phyloP scores from a whole-genome alignment of 2,329 filamentous ascomycete genomes.

The Aspergillus chevalieri region DNA sequence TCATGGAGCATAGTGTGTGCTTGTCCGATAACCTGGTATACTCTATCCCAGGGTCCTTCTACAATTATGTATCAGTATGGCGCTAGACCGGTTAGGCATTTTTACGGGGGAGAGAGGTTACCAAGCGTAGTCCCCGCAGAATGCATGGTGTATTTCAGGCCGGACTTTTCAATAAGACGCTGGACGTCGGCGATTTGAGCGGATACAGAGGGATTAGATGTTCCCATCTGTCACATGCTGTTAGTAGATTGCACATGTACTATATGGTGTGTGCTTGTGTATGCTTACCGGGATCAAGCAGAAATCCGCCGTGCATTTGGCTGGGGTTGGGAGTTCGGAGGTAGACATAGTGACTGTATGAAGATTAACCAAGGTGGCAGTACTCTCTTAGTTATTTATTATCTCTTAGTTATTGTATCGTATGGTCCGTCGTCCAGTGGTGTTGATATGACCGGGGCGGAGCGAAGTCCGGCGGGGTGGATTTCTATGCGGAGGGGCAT shows the following conservation, averaged over 20 bases:
- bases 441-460: too few species aligned
- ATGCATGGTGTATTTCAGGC: constrained; percentile 81
- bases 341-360: neutral
- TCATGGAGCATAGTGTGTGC: constrained; percentile 72
- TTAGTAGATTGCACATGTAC: neutral
- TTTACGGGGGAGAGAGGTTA: constrained; percentile 39
- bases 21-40: constrained; percentile 79
- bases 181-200: constrained; percentile 86
- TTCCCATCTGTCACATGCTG: constrained; percentile 60
- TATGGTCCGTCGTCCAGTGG: neutral
- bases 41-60: constrained; percentile 90
- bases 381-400: neutral
- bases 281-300: constrained; percentile 71
- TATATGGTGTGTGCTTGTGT: neutral
- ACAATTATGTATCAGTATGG: constrained; percentile 2
- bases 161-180: constrained; percentile 71
- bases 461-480: too few species aligned
- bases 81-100: constrained; percentile 3
- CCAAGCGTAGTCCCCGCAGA: constrained; percentile 88
- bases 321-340: constrained; percentile 52
- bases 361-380: neutral
- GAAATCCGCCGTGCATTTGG: constrained; percentile 78
- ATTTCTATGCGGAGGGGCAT: too few species aligned
- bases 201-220: constrained; percentile 66
- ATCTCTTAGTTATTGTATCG: neutral